Conservation (phyloP, 305 asterid genomes). For the Fraxinus ornus region DNA sequence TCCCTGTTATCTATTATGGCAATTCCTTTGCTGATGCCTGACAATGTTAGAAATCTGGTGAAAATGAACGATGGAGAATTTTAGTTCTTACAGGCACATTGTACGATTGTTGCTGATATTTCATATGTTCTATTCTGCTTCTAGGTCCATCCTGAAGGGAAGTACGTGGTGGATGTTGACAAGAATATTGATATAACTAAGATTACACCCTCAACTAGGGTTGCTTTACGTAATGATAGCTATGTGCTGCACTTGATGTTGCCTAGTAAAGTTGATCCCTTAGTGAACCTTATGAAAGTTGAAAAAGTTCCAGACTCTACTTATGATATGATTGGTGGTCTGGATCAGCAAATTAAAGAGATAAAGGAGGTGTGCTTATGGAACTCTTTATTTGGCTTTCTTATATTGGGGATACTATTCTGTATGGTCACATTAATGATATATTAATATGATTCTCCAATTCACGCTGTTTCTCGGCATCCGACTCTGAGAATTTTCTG, state of each 20-base stretch:
- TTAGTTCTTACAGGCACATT: neutral
- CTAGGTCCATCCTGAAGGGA: conserved; percentile 98
- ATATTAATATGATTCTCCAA: neutral
- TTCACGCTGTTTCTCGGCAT: neutral
- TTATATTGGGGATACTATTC: neutral
- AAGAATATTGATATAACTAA: conserved; percentile 89
- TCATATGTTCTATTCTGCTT: conserved; percentile 16
- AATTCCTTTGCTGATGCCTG: neutral
- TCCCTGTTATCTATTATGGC: neutral
- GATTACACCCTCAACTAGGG: conserved; percentile 95
- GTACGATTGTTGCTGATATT: conserved; percentile 12
- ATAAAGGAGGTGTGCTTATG: conserved; percentile 70
- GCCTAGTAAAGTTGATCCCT: conserved; percentile 94
- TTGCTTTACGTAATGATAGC: conserved; percentile 95
- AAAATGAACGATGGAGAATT: neutral
- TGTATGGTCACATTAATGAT: neutral
- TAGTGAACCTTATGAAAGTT: conserved; percentile 98
- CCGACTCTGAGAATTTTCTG: neutral
- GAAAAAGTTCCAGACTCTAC: conserved; percentile 98
- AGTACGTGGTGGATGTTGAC: conserved; percentile 92
- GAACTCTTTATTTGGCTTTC: neutral
- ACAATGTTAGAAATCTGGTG: neutral
- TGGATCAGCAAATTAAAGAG: conserved; percentile 98
- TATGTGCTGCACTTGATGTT: conserved; percentile 91
- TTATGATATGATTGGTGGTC: conserved; percentile 99